phyloP scores from a whole-genome alignment of 2,329 filamentous ascomycete species.

The Trematosphaeria pertusa region DNA sequence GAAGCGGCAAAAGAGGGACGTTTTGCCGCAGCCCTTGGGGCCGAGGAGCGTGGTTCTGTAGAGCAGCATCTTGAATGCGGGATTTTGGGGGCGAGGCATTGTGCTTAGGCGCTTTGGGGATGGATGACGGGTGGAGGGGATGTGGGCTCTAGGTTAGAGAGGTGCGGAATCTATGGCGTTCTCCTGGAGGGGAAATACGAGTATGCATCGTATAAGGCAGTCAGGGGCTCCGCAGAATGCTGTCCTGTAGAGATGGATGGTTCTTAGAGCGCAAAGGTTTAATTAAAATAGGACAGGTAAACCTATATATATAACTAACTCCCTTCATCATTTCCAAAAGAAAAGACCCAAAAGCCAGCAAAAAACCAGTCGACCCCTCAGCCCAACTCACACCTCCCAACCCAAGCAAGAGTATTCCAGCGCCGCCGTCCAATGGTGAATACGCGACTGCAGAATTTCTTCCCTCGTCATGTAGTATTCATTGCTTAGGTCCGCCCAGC shows the following conservation, averaged over 20 bases:
- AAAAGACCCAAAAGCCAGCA: conserved; percentile 19
- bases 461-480: conserved; percentile 50
- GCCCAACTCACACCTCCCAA: conserved; percentile 44
- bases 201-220: too few relatives aligned
- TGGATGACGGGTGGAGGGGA: too few relatives aligned
- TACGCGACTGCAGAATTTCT: conserved; percentile 51
- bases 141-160: too few relatives aligned
- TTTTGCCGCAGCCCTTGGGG: not conserved
- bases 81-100: not conserved
- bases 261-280: too few relatives aligned
- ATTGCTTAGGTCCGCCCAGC: conserved; percentile 53
- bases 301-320: too few relatives aligned
- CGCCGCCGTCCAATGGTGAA: conserved; percentile 51
- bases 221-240: too few relatives aligned
- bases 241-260: too few relatives aligned
- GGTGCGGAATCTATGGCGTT: too few relatives aligned
- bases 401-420: conserved; percentile 49
- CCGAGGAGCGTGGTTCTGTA: not conserved
- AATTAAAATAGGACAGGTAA: too few relatives aligned
- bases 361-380: conserved; percentile 48
- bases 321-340: too few relatives aligned
- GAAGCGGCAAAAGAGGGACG: not conserved
- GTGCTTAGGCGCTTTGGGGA: not conserved
- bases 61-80: not conserved
- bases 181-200: too few relatives aligned